Evolutionary conservation across 2,329 filamentous ascomycete species (phyloP).

Genomic region (Cercospora zeae-maydis): DNA sequence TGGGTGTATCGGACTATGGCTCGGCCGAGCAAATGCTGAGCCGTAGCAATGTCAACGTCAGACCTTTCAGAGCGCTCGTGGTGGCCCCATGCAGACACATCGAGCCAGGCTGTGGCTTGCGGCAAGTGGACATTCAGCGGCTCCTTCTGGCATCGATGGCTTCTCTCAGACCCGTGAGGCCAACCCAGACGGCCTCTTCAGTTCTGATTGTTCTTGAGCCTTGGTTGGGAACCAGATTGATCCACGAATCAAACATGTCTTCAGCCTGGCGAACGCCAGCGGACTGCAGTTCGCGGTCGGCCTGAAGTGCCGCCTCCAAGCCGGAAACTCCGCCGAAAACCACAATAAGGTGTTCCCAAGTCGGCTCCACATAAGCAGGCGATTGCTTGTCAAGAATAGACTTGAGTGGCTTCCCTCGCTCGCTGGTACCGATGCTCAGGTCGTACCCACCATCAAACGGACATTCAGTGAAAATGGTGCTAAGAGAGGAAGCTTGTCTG

Average conservation of each 20-base stretch:
- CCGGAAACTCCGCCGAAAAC: slow-evolving; percentile 80
- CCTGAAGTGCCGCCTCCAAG: slow-evolving; percentile 68
- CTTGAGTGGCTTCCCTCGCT: slow-evolving; percentile 55
- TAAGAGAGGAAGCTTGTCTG: slow-evolving; percentile 63
- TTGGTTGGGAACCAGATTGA: slow-evolving; percentile 75
- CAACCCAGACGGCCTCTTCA: slow-evolving; percentile 78
- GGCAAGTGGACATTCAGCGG: slow-evolving; percentile 14
- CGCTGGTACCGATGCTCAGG: slow-evolving; percentile 76
- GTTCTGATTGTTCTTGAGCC: slow-evolving; percentile 79
- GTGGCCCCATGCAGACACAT: slow-evolving; percentile 10
- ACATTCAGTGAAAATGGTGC: slow-evolving; percentile 72
- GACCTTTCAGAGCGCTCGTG: too few relatives aligned
- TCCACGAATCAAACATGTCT: slow-evolving; percentile 78
- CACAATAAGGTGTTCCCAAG: slow-evolving; percentile 64
- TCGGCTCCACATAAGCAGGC: slow-evolving; percentile 42
- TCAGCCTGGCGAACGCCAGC: slow-evolving; percentile 63
- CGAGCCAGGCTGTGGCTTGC: slow-evolving; percentile 12
- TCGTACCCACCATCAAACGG: slow-evolving; percentile 76
- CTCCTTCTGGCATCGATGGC: slow-evolving; percentile 30
- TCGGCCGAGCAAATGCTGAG: background rate
- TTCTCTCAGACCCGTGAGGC: slow-evolving; percentile 62
- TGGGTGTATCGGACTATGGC: background rate
- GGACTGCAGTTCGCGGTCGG: slow-evolving; percentile 55
- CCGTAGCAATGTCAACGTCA: background rate
- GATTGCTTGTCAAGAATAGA: slow-evolving; percentile 40